Evolutionary conservation across 768 basidiomycete species (phyloP), one percentile per base, ranked within the genome.

Genomic region (Chlorophyllum brunneum): DNA sequence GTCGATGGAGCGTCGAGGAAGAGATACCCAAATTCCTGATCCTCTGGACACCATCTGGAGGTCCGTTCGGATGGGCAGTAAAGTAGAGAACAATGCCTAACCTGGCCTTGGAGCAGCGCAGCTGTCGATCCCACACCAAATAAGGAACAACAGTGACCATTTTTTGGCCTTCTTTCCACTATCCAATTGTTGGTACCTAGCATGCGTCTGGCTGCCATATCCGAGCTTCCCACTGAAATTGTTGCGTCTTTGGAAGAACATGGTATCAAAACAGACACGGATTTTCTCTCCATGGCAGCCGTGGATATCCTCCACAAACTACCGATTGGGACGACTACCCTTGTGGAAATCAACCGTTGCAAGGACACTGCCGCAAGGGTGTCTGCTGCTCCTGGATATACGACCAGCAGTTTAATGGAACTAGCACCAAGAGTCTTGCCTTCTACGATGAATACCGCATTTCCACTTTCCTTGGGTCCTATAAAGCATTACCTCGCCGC

Each of bases 221-320:
- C 74, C 18, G 54, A 61, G 18, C 61, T 85, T 31, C 70, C 81
- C 31, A 54, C 61, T 11, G 64, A 73, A 16, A 57, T 85, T 22
- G 70, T 81, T n/a, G 57, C 67, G 26, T 62, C 64, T 31, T 70
- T 88, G 23, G 76, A 79, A 51, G 55, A 61, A 20, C 68, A 67
- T 57, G 79, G 76, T 9, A 78, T 86, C 42, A 73, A 65, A 58
- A 83, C 83, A 4, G 83, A 81, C 44, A 57, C 67, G 4, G 84
- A 87, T 56, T 67, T 88, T 27, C 59, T 87, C 56, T 72, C 70
- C 23, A 66, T 67, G 7, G 66, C 78, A 26, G 60, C 73, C 4
- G 59, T 75, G 48, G 78, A 83, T 16, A 68, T 86, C 16, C 78
- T 79, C 54, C 70, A 70, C 43, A 72, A 63, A 51, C 63, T 88